Percentiles rank a stretch among this genome's conserved stretches.
Evolutionary conservation across 1,284 basidiomycete species (phyloP).

Genomic region (Stereum hirsutum): DNA sequence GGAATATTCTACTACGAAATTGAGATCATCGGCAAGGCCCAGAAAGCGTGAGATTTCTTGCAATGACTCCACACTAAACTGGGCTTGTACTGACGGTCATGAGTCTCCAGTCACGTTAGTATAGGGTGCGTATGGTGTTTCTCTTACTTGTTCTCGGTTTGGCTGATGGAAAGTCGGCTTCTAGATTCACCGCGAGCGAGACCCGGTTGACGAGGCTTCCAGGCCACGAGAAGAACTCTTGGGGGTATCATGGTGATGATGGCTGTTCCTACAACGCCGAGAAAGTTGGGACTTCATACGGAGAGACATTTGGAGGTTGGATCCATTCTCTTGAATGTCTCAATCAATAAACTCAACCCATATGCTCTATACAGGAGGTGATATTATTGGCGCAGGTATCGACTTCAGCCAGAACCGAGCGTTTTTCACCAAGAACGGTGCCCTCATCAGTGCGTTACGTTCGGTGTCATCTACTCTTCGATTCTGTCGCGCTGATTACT

Average conservation of each 20-base stretch:
- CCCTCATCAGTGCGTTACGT: constrained; percentile 54
- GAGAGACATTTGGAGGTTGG: constrained; percentile 65
- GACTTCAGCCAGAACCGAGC: constrained; percentile 73
- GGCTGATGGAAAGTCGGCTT: background rate
- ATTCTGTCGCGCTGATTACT: background rate
- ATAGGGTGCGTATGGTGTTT: constrained; percentile 39
- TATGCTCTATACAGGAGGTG: constrained; percentile 45
- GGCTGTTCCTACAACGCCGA: constrained; percentile 73
- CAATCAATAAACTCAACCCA: constrained; percentile 1
- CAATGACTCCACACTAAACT: constrained; percentile 7
- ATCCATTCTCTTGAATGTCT: background rate
- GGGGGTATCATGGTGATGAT: constrained; percentile 94
- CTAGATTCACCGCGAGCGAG: constrained; percentile 34
- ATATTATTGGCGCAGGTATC: constrained; percentile 83
- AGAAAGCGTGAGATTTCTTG: constrained; percentile 51
- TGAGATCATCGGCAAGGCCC: constrained; percentile 69
- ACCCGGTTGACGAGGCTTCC: constrained; percentile 71
- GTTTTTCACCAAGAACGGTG: constrained; percentile 89
- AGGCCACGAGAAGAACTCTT: constrained; percentile 86
- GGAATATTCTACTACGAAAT: constrained; percentile 92
- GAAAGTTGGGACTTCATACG: constrained; percentile 66
- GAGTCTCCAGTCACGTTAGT: constrained; percentile 58
- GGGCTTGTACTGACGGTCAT: constrained; percentile 4
- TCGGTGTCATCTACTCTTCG: background rate
- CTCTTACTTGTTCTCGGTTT: background rate